Evolutionary conservation across 1,284 basidiomycete genomes (phyloP), one percentile per base, ranked within the genome.

Genomic region (Flammula alnicola): DNA sequence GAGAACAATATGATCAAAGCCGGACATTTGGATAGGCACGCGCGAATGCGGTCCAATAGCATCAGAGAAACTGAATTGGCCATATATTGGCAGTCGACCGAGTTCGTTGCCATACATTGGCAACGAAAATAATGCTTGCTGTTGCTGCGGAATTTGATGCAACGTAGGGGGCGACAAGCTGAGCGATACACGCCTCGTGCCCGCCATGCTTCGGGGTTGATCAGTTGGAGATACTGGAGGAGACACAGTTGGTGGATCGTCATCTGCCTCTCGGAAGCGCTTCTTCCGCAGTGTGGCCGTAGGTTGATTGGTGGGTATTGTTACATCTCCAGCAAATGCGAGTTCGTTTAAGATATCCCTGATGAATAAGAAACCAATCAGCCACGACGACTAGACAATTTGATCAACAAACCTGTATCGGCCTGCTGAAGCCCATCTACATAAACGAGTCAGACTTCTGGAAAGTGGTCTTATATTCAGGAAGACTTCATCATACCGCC

Each of bases 381-480:
- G 6, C 16, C 23, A 2, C 22, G 11, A 32, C 7, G 22, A 5
- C 44, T 23, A 26, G 36, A 40, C 5, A 30, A 12, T 17, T 7
- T 14, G 20, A 31, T 17, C 1, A 11, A 54, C 62, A 48, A 54
- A 76, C 75, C 67, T 67, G 47, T 68, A 65, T 35, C 76, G 59
- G n/a, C 76, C 77, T 22, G 75, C 70, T 14, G 67, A 62, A 47
- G 68, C 68, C 71, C 75, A 78, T 47, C 70, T 72, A 54, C 1
- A 22, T 31, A 17, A 23, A 31, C 9, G 20, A 33, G 8, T 39
- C 6, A 37, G 31, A 14, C 25, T 27, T 3, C 6, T 5, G 23
- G 1, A 7, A 14, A 23, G 11, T 10, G 9, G 31, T 29, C 35
- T 9, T 10, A 8, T 12, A 10, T 10, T n/a, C 22, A 9, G 12